Conservation (phyloP, 306 rosid genomes). For the Abrus pulchellus region DNA sequence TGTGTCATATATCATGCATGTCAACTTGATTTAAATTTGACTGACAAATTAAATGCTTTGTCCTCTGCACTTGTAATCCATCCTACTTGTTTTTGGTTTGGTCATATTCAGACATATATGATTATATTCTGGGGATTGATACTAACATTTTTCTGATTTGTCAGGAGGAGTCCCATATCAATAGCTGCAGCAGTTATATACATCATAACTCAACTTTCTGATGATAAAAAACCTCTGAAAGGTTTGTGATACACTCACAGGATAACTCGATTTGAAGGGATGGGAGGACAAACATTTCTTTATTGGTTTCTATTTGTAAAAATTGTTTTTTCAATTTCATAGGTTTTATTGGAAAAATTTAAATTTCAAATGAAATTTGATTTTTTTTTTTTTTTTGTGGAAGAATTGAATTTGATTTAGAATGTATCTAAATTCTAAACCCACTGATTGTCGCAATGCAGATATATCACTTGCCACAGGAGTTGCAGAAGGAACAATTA, state of each 20-base stretch:
- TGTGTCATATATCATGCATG: background rate
- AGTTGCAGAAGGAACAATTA: slow-evolving; percentile 97
- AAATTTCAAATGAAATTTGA: background rate
- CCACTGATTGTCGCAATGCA: slow-evolving; percentile 51
- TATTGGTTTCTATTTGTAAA: background rate
- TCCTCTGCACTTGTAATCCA: background rate
- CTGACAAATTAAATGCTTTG: slow-evolving; percentile 11
- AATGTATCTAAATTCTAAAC: background rate
- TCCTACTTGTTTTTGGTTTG: slow-evolving; percentile 17
- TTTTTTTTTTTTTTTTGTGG: too few species aligned
- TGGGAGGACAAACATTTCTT: background rate
- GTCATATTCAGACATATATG: background rate
- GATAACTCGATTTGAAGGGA: slow-evolving; percentile 24
- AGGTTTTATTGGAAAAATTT: background rate
- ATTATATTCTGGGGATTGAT: slow-evolving; percentile 14
- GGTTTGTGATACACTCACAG: slow-evolving; percentile 53
- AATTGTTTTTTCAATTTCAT: background rate
- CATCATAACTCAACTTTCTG: slow-evolving; percentile 93
- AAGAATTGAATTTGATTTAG: background rate
- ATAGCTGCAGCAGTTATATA: slow-evolving; percentile 97
- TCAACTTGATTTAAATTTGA: slow-evolving; percentile 7
- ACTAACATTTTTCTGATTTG: slow-evolving; percentile 36
- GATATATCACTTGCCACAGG: slow-evolving; percentile 95
- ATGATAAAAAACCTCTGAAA: slow-evolving; percentile 92
- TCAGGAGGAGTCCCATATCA: slow-evolving; percentile 99